Evolutionary conservation across 768 basidiomycete species (phyloP), one percentile per base, ranked within the genome.

Genomic region (Gymnopilus dilepis): DNA sequence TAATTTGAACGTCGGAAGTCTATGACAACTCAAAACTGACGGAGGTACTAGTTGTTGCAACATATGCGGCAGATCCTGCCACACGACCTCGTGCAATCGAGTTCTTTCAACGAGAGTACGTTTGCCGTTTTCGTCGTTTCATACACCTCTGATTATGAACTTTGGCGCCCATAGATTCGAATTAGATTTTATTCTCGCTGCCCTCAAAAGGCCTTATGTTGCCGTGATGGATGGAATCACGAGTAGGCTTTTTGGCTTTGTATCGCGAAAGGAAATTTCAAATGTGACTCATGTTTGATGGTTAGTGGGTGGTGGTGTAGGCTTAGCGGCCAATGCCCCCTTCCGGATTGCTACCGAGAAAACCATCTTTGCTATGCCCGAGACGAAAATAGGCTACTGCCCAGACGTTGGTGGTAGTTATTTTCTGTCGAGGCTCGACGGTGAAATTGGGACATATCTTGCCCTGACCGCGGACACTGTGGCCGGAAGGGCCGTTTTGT

Each of bases 331-430:
- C 11, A 85, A 89, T 59, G 97, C 96, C 3, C 84, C 89, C 0
- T 95, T 99, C 76, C 85, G 97, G 62, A 84, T 99, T 58, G 96
- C 96, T 3, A 99, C 97, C 3, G 95, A 97, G 73, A 91, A 91
- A 26, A 97, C 96, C 0, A 60, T 84, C 1, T 92, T 98, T 72
- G 90, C 95, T 6, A 99, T 99, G 97, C 97, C 97, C 15, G 97
- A 99, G 78, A 95, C 92, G 12, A 92, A 91, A 69, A 95, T 95
- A 68, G 92, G 91, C 43, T 94, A 92, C 71, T 87, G 78, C 65
- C 96, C 97, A 28, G 97, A 99, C 75, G 96, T 99, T 24, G 97
- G 97, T 19, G 91, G 90, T 28, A 95, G 86, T 68, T 92, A 86
- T 77, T 96, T 95, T 79, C 79, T 99, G 52, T 89, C 95, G 37